Percentiles rank a stretch among this genome's conserved stretches.
Evolutionary conservation across 495 filamentous ascomycete genomes (phyloP).

Genomic region (Pyrenula massariospora): DNA sequence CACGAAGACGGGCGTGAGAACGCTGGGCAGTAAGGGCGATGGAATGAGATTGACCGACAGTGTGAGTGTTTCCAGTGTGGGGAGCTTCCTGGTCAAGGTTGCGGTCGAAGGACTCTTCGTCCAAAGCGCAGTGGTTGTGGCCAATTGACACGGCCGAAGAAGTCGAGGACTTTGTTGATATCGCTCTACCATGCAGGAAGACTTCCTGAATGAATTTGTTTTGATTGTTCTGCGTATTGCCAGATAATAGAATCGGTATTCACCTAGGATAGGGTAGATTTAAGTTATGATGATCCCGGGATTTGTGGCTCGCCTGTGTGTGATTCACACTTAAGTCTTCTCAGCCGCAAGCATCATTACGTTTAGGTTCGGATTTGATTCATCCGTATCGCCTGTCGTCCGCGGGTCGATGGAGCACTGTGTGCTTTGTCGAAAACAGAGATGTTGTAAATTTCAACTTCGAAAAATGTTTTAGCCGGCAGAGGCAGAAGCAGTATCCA

Average conservation of each 20-base stretch:
- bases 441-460: too few species aligned
- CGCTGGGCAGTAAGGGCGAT: constrained; percentile 15
- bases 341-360: too few species aligned
- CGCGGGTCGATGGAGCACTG: too few species aligned
- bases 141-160: constrained; percentile 7
- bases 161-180: constrained; percentile 10
- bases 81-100: constrained; percentile 18
- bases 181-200: constrained; percentile 7
- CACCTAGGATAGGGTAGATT: too few species aligned
- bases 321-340: too few species aligned
- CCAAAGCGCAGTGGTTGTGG: constrained; percentile 13
- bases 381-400: too few species aligned
- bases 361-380: too few species aligned
- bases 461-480: neutral
- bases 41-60: constrained; percentile 17
- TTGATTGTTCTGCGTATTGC: constrained; percentile 10
- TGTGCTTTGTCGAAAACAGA: too few species aligned
- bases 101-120: constrained; percentile 10
- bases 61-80: constrained; percentile 15
- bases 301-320: too few species aligned
- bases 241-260: constrained; percentile 10
- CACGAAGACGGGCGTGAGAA: constrained; percentile 14
- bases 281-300: too few species aligned
- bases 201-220: constrained; percentile 10
- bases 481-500: neutral